phyloP scores from a whole-genome alignment of 495 filamentous ascomycete genomes.

The Hypoxylon lienhwacheense region DNA sequence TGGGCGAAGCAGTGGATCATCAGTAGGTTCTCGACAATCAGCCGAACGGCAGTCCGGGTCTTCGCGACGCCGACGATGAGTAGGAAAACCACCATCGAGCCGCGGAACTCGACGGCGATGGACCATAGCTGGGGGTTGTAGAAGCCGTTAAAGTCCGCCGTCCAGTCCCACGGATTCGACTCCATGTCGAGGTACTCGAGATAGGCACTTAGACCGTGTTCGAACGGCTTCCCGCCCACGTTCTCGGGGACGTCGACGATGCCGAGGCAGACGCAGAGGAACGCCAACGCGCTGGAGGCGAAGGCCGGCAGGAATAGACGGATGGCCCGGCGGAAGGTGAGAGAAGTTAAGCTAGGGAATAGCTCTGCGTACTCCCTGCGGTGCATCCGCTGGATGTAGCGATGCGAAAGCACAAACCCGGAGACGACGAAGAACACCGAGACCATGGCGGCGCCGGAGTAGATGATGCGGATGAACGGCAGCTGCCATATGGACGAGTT shows the following conservation, averaged over 20 bases:
- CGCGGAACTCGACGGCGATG: constrained; percentile 53
- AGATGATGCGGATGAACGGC: constrained; percentile 63
- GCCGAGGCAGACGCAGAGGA: constrained; percentile 57
- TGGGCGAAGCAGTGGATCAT: constrained; percentile 41
- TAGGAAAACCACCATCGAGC: constrained; percentile 52
- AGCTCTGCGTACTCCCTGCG: constrained; percentile 40
- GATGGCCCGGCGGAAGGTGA: constrained; percentile 62
- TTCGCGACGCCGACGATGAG: constrained; percentile 43
- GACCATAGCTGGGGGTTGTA: constrained; percentile 56
- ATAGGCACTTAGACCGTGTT: constrained; percentile 35
- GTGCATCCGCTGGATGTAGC: constrained; percentile 47
- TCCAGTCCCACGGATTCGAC: constrained; percentile 38
- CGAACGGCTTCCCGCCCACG: constrained; percentile 41
- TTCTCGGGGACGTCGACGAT: constrained; percentile 43
- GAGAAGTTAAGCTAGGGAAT: constrained; percentile 52
- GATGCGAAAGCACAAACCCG: constrained; percentile 64
- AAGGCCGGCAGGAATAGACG: constrained; percentile 64
- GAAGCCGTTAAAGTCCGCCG: constrained; percentile 31
- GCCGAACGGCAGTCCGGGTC: constrained; percentile 38
- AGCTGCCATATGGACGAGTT: constrained; percentile 51
- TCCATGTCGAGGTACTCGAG: constrained; percentile 44
- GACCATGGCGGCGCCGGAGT: constrained; percentile 67
- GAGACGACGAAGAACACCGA: constrained; percentile 70
- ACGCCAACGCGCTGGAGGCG: constrained; percentile 55
- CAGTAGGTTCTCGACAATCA: constrained; percentile 39